These are phyloP conservation scores for Botryotinia narcissicola DNA, from an alignment of 2,329 filamentous ascomycete genomes.

Conservation along the genomic window DNA sequence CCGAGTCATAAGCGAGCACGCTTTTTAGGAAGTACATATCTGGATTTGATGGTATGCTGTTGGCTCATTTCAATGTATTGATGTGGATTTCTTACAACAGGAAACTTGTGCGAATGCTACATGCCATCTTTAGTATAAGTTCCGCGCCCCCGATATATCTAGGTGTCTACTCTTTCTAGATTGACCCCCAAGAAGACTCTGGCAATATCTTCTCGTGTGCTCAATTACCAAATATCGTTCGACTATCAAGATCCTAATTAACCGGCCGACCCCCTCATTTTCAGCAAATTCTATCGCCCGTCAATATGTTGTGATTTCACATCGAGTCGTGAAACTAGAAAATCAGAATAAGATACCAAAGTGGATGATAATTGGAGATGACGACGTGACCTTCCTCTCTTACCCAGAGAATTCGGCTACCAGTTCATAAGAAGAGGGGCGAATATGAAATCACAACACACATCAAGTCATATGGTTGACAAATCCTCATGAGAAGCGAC, in stretches of 20 bases:
- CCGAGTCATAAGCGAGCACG: neutral
- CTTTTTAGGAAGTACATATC: neutral
- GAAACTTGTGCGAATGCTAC: neutral
- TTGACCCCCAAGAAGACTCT: neutral
- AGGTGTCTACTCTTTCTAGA: neutral
- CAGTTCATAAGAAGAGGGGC: neutral
- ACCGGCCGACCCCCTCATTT: neutral
- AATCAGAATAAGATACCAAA: neutral
- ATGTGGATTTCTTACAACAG: neutral
- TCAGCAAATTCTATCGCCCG: neutral
- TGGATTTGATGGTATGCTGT: neutral
- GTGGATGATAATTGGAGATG: slow-evolving; percentile 4
- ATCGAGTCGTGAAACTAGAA: neutral
- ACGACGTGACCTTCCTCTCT: neutral
- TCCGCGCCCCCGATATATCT: neutral
- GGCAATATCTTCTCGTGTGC: neutral
- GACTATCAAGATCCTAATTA: neutral
- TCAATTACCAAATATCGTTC: neutral
- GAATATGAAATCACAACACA: neutral
- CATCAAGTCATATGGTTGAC: slow-evolving; percentile 4
- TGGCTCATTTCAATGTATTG: neutral
- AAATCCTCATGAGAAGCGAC: neutral
- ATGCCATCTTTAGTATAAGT: neutral
- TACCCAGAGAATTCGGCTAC: neutral
- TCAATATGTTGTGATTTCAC: neutral